Percentiles rank a stretch among this genome's conserved stretches.
Conservation (phyloP, 352 stramenopile genomes). For the Phytopythium boreale region DNA sequence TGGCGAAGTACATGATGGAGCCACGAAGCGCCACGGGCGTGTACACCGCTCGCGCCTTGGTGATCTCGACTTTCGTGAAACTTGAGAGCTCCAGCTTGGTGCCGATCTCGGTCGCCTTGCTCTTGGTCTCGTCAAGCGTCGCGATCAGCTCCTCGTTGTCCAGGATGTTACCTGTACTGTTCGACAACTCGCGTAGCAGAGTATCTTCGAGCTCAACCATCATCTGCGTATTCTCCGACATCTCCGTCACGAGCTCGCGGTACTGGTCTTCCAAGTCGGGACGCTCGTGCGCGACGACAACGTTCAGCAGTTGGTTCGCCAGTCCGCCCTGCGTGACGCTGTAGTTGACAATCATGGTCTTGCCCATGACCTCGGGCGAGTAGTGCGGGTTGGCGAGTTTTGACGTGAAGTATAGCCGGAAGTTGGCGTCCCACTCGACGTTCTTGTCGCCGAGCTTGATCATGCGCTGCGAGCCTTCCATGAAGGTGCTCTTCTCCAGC, state of each 20-base stretch:
- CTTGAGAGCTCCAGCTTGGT: slow-evolving; percentile 90
- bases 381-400: slow-evolving; percentile 95
- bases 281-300: slow-evolving; percentile 92
- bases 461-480: slow-evolving; percentile 87
- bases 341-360: slow-evolving; percentile 97
- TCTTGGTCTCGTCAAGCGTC: slow-evolving; percentile 94
- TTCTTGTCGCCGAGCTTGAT: slow-evolving; percentile 95
- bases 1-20: slow-evolving; percentile 95
- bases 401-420: slow-evolving; percentile 93
- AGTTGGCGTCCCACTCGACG: slow-evolving; percentile 92
- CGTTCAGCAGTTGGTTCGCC: slow-evolving; percentile 92
- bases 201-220: slow-evolving; percentile 94
- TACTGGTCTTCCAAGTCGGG: slow-evolving; percentile 94
- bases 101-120: slow-evolving; percentile 93
- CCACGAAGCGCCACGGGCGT: slow-evolving; percentile 89
- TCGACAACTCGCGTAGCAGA: slow-evolving; percentile 88
- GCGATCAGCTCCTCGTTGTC: slow-evolving; percentile 95
- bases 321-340: slow-evolving; percentile 91
- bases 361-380: slow-evolving; percentile 94
- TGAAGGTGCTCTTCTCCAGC: slow-evolving; percentile 92
- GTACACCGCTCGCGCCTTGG: slow-evolving; percentile 88
- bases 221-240: slow-evolving; percentile 91
- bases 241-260: slow-evolving; percentile 88
- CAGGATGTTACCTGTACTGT: slow-evolving; percentile 90
- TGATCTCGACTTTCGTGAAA: slow-evolving; percentile 95